Evolutionary conservation across 2,329 filamentous ascomycete genomes (phyloP), one percentile per base, ranked within the genome.

Genomic region (Tolypocladium amazonense): DNA sequence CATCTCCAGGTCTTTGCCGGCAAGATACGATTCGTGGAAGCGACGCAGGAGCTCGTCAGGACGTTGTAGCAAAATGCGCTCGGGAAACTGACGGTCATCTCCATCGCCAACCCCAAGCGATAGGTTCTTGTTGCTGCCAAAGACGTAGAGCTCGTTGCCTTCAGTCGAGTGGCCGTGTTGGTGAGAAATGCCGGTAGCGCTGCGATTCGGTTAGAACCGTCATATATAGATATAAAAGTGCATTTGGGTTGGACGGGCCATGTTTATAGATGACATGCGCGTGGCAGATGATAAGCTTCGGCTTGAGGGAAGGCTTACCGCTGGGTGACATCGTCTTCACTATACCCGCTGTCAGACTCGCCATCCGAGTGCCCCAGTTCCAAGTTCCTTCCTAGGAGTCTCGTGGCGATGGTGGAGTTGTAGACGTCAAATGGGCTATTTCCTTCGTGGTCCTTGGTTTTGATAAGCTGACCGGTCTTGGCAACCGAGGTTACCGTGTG

Each of bases 51-150:
- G 79, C 68, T 90, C 85, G 30, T 90, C 86, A 0, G 94, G 91
- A 20, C 93, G 85, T 59, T 85, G 83, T 39, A 97, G 73, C 38
- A 81, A 77, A 14, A 97, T 85, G 12, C 91, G 88, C 71, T 97
- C 94, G 0, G 94, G 94, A 67, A 88, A 96, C 64, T 97, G 92
- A 3, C 94, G 86, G 70, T 99, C 93, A 71, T 97, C 92, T 68
- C 95, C 88, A 69, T 99, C 92, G n/a, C 92, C 92, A 62, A 97
- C 88, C 1, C 94, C 94, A 27, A 99, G 82, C 0, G 90, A 94
- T 12, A 96, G 76, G 66, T 99, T 99, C 69, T 94, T 95, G 75
- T 97, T 99, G 74, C 92, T 97, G 56, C 94, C 94, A 73, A 97
- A 97, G 1, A 91, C 88, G 68, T 91, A 97, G 0, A 97, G 77